Evolutionary conservation across 495 filamentous ascomycete genomes (phyloP).

Genomic region (Podospora australis): DNA sequence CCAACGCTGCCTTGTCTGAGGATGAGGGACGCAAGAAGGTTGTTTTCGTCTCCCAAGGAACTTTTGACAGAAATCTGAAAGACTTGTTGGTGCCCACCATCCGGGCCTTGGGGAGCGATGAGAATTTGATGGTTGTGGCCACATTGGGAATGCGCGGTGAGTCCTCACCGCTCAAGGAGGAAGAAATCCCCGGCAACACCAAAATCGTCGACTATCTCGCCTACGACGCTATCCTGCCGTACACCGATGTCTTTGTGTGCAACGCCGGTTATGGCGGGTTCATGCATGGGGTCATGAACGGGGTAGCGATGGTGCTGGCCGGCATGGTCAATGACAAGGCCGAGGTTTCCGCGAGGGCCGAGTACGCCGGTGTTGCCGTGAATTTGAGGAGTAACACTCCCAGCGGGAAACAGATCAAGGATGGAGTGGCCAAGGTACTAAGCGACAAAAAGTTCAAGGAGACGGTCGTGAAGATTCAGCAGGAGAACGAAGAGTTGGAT

Average conservation of each 20-base stretch:
- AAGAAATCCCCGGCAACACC: constrained; percentile 19
- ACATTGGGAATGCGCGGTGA: constrained; percentile 20
- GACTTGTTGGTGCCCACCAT: constrained; percentile 34
- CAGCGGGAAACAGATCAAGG: constrained; percentile 16
- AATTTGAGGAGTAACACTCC: constrained; percentile 22
- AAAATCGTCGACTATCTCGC: constrained; percentile 30
- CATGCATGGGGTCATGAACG: constrained; percentile 33
- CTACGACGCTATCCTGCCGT: constrained; percentile 30
- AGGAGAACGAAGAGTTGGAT: constrained; percentile 17
- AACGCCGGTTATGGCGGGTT: constrained; percentile 37
- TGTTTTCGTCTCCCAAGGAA: constrained; percentile 36
- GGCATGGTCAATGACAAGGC: constrained; percentile 34
- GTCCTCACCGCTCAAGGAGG: constrained; percentile 7
- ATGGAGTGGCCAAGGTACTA: constrained; percentile 24
- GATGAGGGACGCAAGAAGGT: constrained; percentile 21
- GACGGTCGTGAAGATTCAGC: constrained; percentile 14
- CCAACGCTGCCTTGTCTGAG: constrained; percentile 12
- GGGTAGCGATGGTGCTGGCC: constrained; percentile 34
- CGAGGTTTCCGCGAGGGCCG: constrained; percentile 27
- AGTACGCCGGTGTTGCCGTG: constrained; percentile 30
- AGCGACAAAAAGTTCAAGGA: constrained; percentile 8
- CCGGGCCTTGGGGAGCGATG: constrained; percentile 17
- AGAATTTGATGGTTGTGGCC: constrained; percentile 26
- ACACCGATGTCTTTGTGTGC: constrained; percentile 31
- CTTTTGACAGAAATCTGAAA: constrained; percentile 22